phyloP scores from a whole-genome alignment of 306 rosid genomes.

The Fragaria iinumae region DNA sequence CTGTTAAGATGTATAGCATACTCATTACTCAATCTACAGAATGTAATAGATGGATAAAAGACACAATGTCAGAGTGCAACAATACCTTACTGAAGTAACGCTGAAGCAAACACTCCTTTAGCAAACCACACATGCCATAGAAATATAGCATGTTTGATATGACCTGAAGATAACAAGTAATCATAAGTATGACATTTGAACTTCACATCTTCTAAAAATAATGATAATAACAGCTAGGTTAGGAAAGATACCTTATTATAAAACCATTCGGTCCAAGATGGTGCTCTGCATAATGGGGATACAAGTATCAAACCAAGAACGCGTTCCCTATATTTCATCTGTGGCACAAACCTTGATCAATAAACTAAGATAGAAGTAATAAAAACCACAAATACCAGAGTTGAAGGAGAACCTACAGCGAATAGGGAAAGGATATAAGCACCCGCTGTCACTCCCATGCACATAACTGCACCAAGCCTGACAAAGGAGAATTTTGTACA shows the following conservation, averaged over 20 bases:
- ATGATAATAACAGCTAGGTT: neutral
- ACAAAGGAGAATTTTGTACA: slow-evolving; percentile 26
- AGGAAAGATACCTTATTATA: slow-evolving; percentile 67
- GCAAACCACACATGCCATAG: slow-evolving; percentile 80
- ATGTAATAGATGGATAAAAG: neutral
- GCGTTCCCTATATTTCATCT: slow-evolving; percentile 85
- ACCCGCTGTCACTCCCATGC: slow-evolving; percentile 96
- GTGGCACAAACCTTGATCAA: slow-evolving; percentile 25
- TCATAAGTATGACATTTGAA: slow-evolving; percentile 19
- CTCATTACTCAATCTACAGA: slow-evolving; percentile 10
- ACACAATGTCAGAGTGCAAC: neutral
- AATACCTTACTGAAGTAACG: slow-evolving; percentile 91
- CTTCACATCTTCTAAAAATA: slow-evolving; percentile 11
- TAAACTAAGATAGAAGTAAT: neutral
- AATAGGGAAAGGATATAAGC: slow-evolving; percentile 81
- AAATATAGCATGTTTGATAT: slow-evolving; percentile 74
- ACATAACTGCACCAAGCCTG: slow-evolving; percentile 97
- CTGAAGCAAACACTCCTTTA: slow-evolving; percentile 85
- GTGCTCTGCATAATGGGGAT: slow-evolving; percentile 87
- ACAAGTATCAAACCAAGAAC: slow-evolving; percentile 89
- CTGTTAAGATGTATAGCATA: slow-evolving; percentile 38
- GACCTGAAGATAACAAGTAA: slow-evolving; percentile 48
- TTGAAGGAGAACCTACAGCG: slow-evolving; percentile 59
- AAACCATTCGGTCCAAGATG: slow-evolving; percentile 94
- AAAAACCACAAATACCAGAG: neutral